Conservation (phyloP, 257 asterid genomes). For the Anisodus acutangulus region DNA sequence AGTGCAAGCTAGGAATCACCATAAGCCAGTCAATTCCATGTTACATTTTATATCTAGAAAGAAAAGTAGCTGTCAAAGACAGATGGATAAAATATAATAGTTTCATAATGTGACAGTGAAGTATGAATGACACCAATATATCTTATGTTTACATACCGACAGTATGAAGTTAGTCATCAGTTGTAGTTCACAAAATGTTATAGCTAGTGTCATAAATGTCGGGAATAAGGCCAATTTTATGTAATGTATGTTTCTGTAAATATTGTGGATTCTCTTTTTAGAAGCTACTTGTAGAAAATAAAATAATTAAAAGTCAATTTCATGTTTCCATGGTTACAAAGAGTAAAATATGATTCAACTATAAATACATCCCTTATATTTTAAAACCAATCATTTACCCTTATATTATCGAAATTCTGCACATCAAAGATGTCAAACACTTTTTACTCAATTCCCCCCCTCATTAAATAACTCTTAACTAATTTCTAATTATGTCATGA, state of each 20-base stretch:
- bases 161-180: not conserved
- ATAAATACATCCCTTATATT: too few relatives aligned
- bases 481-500: too few relatives aligned
- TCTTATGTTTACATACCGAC: not conserved
- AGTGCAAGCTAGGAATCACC: not conserved
- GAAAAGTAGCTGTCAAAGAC: not conserved
- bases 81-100: not conserved
- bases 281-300: not conserved
- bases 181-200: not conserved
- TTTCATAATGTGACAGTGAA: not conserved
- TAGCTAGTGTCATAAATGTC: not conserved
- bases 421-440: too few relatives aligned
- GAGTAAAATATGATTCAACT: too few relatives aligned
- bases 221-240: not conserved
- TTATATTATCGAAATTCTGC: too few relatives aligned
- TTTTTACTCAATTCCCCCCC: too few relatives aligned
- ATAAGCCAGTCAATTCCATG: too few relatives aligned
- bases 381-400: too few relatives aligned
- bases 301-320: too few relatives aligned
- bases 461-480: too few relatives aligned
- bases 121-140: not conserved
- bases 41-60: not conserved
- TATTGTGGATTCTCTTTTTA: not conserved
- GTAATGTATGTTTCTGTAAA: not conserved
- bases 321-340: too few relatives aligned